Base-by-base conservation (phyloP, 139 green algal genomes). In the Chlamydomonas sphaeroides region DNA sequence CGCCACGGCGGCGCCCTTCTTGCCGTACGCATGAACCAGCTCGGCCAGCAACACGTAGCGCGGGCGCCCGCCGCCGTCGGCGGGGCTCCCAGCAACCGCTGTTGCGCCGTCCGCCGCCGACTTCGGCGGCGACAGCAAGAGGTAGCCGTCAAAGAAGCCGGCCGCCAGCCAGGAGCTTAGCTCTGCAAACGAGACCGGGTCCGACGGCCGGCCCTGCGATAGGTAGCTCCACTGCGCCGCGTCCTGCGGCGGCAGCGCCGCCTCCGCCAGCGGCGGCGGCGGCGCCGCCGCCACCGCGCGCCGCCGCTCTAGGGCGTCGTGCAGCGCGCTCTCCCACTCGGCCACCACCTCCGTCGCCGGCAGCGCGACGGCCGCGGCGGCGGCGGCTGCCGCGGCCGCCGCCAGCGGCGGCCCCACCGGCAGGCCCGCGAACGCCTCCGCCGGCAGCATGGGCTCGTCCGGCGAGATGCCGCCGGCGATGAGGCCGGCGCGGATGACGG, bases 261-360 rank as follows among this genome's bases (percentile, higher is more conserved):
- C 35, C 14, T 45, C 74, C 20, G 17, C 57, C 32, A n/a, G 1
- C 18, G 30, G 23, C 23, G 45, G 11, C 5, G 59, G 33, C 8
- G 39, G 49, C 26, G 51, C 65, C 3, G 20, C 18, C 23, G 17
- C 21, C 0, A 39, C 35, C 26, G 42, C 76, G n/a, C 6, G 14
- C 62, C 32, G 42, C 36, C 77, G 49, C 65, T 75, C 35, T 28
- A 15, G 1, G 0, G 48, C 35, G 28, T 76, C 77, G 15, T 75
- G 65, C 15, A 45, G 3, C 25, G 77, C 63, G 26, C 17, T 28
- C 77, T 84, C 65, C 65, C 77, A 75, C 42, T 74, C 77, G 35
- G 57, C 63, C 65, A 84, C 65, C 26, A 84, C 77, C 63, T 74
- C 77, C 25, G 76, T 83, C 17, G 62, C 62, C 14, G 33, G 25